Evolutionary conservation across 1,139 yeast species (phyloP), one percentile per base, ranked within the genome.

Genomic region (Yamadazyma atmosphaerica): DNA sequence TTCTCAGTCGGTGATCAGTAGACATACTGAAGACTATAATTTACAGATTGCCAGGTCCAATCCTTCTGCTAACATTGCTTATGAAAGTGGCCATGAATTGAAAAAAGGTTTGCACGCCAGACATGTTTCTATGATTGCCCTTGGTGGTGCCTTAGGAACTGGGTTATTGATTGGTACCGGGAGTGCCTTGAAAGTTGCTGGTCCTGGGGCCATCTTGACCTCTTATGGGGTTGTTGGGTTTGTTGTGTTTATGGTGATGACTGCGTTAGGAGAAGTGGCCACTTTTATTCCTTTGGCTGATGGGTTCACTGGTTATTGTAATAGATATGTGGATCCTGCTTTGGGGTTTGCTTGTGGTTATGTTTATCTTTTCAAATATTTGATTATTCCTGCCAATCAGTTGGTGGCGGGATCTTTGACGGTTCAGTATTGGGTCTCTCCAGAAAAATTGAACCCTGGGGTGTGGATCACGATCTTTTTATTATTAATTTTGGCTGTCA

Each of bases 341-440:
- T 68, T 83, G 37, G 90, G 89, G 2, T 83, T 82, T 59, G 88
- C 88, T 2, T 83, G 85, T 54, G 90, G 89, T 41, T 80, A 80
- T 55, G 71, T 74, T 16, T 83, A 83, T 58, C 68, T 79, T 49
- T 69, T 78, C 41, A 60, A 60, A 41, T 83, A 82, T 56, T 66
- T 81, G 49, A 75, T 83, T 55, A 72, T 81, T 43, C 78, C 86
- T 5, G 85, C 90, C 23, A 81, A 82, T 58, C 85, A 56, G 44
- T 43, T 75, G 70, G 74, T 68, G 29, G 86, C 86, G 0, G 82
- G 81, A 25, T 72, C 83, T 1, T 59, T 81, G 37, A 74, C 81
- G 1, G 71, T 82, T 55, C 81, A 79, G 51, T 81, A 73, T 55
- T 81, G 87, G 87, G 70, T 79, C 3, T 39, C 60, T 34, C 45